Percentiles rank a stretch among this genome's conserved stretches.
Conservation (phyloP, 768 basidiomycete genomes). For the Lanmaoa rubissima region DNA sequence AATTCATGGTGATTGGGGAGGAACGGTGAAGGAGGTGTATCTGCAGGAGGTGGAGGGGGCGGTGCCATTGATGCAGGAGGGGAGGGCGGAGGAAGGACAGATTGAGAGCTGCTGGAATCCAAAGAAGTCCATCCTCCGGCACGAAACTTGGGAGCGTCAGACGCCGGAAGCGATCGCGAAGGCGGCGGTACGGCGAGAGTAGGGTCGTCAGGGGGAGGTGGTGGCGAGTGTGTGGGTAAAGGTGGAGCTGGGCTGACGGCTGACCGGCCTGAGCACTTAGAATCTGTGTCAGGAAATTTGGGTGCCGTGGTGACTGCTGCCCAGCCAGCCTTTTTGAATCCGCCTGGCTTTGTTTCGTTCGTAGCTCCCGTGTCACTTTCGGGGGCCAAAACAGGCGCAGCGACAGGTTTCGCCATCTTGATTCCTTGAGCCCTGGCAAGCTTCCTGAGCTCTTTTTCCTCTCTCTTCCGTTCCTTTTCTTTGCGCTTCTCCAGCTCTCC, state of each 20-base stretch:
- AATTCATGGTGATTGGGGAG: slow-evolving; percentile 8
- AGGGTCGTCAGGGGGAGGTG: slow-evolving; percentile 13
- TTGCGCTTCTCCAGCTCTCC: slow-evolving; percentile 73
- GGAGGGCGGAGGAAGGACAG: slow-evolving; percentile 21
- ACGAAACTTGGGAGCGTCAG: slow-evolving; percentile 48
- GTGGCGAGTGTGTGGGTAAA: slow-evolving; percentile 11
- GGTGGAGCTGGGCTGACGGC: slow-evolving; percentile 22
- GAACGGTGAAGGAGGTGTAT: background rate
- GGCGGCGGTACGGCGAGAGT: slow-evolving; percentile 13
- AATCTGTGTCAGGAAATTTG: slow-evolving; percentile 11
- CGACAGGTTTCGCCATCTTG: slow-evolving; percentile 47
- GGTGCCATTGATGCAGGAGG: slow-evolving; percentile 16
- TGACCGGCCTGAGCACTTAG: slow-evolving; percentile 17
- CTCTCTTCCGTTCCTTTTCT: slow-evolving; percentile 82
- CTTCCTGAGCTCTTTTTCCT: slow-evolving; percentile 83
- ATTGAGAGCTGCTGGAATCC: slow-evolving; percentile 45
- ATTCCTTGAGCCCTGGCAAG: slow-evolving; percentile 81
- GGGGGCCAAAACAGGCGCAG: slow-evolving; percentile 17
- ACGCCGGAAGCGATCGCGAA: slow-evolving; percentile 12
- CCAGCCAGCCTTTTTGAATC: slow-evolving; percentile 51
- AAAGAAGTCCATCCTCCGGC: slow-evolving; percentile 68
- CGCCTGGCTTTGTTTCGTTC: slow-evolving; percentile 22
- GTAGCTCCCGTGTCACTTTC: slow-evolving; percentile 17
- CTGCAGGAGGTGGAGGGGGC: slow-evolving; percentile 19
- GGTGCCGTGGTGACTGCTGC: slow-evolving; percentile 32